Evolutionary conservation across 2,329 filamentous ascomycete genomes (phyloP), one percentile per base, ranked within the genome.

Genomic region (Aurifilum marmelostoma): DNA sequence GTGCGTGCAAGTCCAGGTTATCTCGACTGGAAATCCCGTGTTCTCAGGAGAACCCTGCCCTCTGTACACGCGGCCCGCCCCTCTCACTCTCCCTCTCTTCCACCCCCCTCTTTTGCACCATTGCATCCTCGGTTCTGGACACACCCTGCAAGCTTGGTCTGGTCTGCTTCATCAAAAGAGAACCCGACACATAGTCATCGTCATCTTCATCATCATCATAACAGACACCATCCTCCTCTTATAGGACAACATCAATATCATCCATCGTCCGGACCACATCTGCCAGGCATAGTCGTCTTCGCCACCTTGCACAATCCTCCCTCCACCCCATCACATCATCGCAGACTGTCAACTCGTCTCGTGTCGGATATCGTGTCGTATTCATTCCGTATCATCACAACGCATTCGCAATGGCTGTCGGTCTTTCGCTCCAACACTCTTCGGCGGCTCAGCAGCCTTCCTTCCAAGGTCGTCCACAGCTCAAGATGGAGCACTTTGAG

Each of bases 401-500:
- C 62, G 34, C 47, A 58, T 27, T 69, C 72, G 72, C 34, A 56
- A 77, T 77, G 75, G 74, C 75, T 61, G 68, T 76, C 63, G 72
- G 72, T 70, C 69, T 76, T 60, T 64, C 72, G 43, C 62, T 43
- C 18, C 37, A 56, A 29, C 32, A 50, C 1, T 62, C 43, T 2
- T 62, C 43, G 52, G 5, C 54, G 52, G 5, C 39, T 11, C 64
- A 68, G 24, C 64, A 66, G 24, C 4, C 29, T 3, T 41, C 66
- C 63, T 52, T 37, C 43, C 18, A 32, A 24, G 5, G n/a, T 54
- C 68, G 43, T 34, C 39, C 65, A 7, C 58, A 69, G 6, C 9
- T 37, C 47, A 41, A 52, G 41, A 62, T 18, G 12, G 76, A 79
- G 18, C 72, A 75, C 16, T 96, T 97, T 77, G 87, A 94, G 50